Evolutionary conservation across 345 rosid genomes (phyloP), one percentile per base, ranked within the genome.

Genomic region (Geranium brycei): DNA sequence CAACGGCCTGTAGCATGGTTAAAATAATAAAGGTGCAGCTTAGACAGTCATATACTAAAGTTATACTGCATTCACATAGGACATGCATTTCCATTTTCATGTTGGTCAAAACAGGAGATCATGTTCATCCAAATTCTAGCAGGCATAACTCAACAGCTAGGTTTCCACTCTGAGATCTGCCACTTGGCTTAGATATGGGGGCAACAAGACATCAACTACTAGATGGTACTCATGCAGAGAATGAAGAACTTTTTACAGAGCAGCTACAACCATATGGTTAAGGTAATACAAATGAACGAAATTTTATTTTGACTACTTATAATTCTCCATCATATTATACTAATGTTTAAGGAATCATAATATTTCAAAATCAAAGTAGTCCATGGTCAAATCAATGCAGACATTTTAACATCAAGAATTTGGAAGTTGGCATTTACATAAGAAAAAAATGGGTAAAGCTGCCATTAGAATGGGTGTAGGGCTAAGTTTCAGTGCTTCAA

Each of bases 1-100:
- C 75, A 93, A 75, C 23, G 99, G 99, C 71, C 97, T 93, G 85
- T 41, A 56, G 74, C 68, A 78, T 62, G 14, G 18, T 57, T 18
- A 23, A 61, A 63, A 57, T n/a, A 60, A 72, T 57, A 59, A 68
- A 58, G 10, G 31, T 11, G 55, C 61, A 32, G 64, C 65, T 64
- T 61, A 57, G 31, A 66, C 41, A 35, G 41, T 35, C 41, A 35
- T 47, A 47, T 47, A 11, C 53, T 47, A 47, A 47, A 47, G 53
- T 13, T 41, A 11, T 11, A 41, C 13, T 41, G 51, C 51, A 41
- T 41, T 47, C 15, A 47, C 15, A 2, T 8, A 11, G 15, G 15
- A 2, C 53, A 8, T 47, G 53, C 41, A 35, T 35, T 35, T 35
- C 41, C 41, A 35, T 4, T 35, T 4, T 35, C 41, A 35, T 35